A percentile compares a stretch with the other conserved stretches of the same genome.
phyloP scores from a whole-genome alignment of 2,329 filamentous ascomycete species.

The Penicillium hesseltinei region DNA sequence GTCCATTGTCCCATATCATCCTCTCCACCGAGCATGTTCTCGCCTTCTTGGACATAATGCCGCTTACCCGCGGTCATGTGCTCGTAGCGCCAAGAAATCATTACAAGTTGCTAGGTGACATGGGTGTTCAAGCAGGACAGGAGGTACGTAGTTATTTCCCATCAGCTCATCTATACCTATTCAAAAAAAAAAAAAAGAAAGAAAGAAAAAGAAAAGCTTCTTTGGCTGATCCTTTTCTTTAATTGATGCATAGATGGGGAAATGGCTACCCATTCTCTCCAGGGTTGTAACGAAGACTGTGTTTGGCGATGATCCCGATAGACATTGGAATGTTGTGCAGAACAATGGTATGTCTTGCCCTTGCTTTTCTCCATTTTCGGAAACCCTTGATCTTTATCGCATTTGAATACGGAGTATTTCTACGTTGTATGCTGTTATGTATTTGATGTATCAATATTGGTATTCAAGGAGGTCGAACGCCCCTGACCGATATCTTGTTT shows the following conservation, averaged over 20 bases:
- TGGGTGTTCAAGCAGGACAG: slow-evolving; percentile 61
- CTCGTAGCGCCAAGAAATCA: slow-evolving; percentile 77
- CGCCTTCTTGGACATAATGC: slow-evolving; percentile 92
- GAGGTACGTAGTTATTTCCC: slow-evolving; percentile 55
- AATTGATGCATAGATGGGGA: slow-evolving; percentile 38
- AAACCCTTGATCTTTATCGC: not conserved
- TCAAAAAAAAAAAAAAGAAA: not conserved
- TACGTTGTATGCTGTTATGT: not conserved
- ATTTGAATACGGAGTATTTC: not conserved
- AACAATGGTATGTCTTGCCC: slow-evolving; percentile 66
- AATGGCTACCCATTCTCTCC: slow-evolving; percentile 54
- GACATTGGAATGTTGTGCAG: slow-evolving; percentile 94
- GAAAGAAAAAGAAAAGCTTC: not conserved
- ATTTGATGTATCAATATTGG: not conserved
- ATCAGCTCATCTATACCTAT: not conserved
- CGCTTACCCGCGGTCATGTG: slow-evolving; percentile 78
- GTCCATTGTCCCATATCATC: slow-evolving; percentile 54
- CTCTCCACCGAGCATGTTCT: slow-evolving; percentile 74
- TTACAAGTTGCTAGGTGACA: slow-evolving; percentile 72
- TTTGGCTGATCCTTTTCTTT: not conserved
- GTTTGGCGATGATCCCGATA: slow-evolving; percentile 44
- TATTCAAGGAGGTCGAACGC: slow-evolving; percentile 3
- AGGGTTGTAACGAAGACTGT: slow-evolving; percentile 72
- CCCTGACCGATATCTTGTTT: not conserved
- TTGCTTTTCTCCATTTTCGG: slow-evolving; percentile 3